Base-by-base conservation (phyloP, 2,329 filamentous ascomycete species). In the Davidsoniella virescens region DNA sequence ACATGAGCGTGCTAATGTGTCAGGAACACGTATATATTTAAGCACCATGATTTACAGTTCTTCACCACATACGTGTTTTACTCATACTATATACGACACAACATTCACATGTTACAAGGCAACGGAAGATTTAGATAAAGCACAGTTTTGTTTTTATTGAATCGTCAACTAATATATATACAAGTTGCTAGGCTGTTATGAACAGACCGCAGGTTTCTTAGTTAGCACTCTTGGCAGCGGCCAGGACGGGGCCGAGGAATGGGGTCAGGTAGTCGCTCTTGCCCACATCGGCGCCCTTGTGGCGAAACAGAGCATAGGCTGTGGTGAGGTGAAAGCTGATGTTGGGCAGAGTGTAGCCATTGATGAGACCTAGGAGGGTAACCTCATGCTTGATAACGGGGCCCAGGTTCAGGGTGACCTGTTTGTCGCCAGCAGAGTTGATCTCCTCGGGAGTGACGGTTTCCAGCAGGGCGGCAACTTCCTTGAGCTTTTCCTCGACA, bases 241-340 rank as follows among this genome's bases (percentile, higher is more conserved):
- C 47, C 20, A 53, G 23, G 8, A 49, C 44, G 23, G 51, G 51
- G 17, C 47, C 47, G 18, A 53, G 18, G 44, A 40, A 53, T 9
- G 52, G 26, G 20, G 2, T 25, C n/a, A 52, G 12, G 57, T 67
- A 80, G 56, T 80, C 74, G 17, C 55, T 37, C 67, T 80, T 81
- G 9, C 76, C 76, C 26, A 82, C 18, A 1, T 67, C 67, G 12
- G 80, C 72, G 0, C 76, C 77, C 60, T 72, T 67, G 44, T 64
- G 65, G 45, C 78, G 64, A 56, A 81, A 57, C 45, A 82, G 71
- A 2, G 60, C 64, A 60, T 82, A 81, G 5, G 71, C 70, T 5
- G 68, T 76, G 20, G 63, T 67, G 4, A 73, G 53, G 56, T 82
- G 78, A 59, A 82, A 82, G 60, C 68, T 77, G 57, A 79, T 68